A percentile compares a stretch with the other conserved stretches of the same genome.
Conservation (phyloP, 2,329 filamentous ascomycete genomes). For the Plectosphaerella sp. region DNA sequence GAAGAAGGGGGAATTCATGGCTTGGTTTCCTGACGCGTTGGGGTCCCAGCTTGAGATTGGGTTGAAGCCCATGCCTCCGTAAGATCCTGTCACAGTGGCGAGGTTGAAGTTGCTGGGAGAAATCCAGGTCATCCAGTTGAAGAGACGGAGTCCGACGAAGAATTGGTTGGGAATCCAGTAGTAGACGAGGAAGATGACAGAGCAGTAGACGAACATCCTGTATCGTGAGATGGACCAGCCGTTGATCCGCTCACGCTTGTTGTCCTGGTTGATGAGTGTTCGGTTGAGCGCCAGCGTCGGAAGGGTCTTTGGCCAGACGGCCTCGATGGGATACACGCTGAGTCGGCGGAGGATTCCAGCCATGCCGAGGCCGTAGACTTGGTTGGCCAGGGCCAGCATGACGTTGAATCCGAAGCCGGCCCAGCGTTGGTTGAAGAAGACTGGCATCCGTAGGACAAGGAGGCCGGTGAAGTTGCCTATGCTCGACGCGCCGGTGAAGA, state of each 20-base stretch:
- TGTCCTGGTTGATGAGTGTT: conserved; percentile 26
- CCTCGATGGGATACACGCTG: conserved; percentile 27
- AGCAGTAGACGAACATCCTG: conserved; percentile 34
- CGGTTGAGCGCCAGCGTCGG: conserved; percentile 27
- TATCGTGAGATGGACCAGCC: conserved; percentile 41
- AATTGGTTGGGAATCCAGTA: conserved; percentile 45
- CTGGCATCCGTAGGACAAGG: conserved; percentile 21
- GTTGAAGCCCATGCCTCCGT: conserved; percentile 39
- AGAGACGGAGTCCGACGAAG: conserved; percentile 34
- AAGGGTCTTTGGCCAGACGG: conserved; percentile 27
- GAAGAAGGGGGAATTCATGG: conserved; percentile 35
- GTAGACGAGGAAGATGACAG: conserved; percentile 35
- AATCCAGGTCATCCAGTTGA: conserved; percentile 50
- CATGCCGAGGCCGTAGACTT: conserved; percentile 27
- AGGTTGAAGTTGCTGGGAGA: conserved; percentile 37
- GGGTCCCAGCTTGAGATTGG: conserved; percentile 47
- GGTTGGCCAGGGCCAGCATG: conserved; percentile 23
- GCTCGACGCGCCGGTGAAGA: conserved; percentile 17
- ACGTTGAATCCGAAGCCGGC: conserved; percentile 23
- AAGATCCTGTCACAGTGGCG: conserved; percentile 36
- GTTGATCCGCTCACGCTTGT: conserved; percentile 26
- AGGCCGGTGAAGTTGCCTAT: conserved; percentile 20
- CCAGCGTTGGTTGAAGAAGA: conserved; percentile 26
- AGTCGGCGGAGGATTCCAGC: conserved; percentile 26
- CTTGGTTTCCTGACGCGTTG: conserved; percentile 25